A percentile compares a stretch with the other conserved stretches of the same genome.
These are phyloP conservation scores for Coemansia sp. DNA, from an alignment of 192 early-diverging fungal genomes.

Conservation along the genomic window DNA sequence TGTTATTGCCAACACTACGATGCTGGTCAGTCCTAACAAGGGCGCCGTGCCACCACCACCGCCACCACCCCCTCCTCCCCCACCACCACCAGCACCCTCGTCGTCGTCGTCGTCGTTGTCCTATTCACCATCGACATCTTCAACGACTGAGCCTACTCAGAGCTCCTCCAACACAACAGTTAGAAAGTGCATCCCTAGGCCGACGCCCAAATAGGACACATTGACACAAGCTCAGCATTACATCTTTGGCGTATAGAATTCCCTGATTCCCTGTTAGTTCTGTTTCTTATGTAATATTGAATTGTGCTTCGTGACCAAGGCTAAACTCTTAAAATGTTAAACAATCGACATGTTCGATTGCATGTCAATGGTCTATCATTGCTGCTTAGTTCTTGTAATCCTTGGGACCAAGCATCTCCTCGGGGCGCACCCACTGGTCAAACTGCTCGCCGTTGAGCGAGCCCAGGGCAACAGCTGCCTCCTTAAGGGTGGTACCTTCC, in stretches of 20 bases:
- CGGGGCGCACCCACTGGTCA: constrained; percentile 93
- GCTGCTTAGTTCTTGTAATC: constrained; percentile 48
- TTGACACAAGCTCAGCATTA: background rate
- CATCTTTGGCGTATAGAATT: background rate
- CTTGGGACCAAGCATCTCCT: constrained; percentile 79
- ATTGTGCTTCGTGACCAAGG: background rate
- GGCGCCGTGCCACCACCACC: background rate
- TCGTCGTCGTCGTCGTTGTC: background rate
- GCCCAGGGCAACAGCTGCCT: constrained; percentile 87
- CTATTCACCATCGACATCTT: background rate
- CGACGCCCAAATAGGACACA: background rate
- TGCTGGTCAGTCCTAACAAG: constrained; percentile 9
- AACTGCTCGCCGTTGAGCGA: constrained; percentile 90
- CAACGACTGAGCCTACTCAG: background rate
- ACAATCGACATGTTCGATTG: background rate
- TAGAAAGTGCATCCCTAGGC: constrained; percentile 7
- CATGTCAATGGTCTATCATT: background rate
- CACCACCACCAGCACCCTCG: background rate
- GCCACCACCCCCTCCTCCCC: background rate
- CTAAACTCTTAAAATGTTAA: too few relatives aligned
- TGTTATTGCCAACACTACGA: constrained; percentile 21
- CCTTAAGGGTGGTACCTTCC: constrained; percentile 82
- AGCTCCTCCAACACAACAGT: background rate
- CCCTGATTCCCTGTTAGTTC: background rate
- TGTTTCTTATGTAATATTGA: background rate